Percentiles rank a stretch among this genome's conserved stretches.
These are phyloP conservation scores for Pseudogymnoascus sp. DNA, from an alignment of 2,329 filamentous ascomycete species.

Conservation along the genomic window DNA sequence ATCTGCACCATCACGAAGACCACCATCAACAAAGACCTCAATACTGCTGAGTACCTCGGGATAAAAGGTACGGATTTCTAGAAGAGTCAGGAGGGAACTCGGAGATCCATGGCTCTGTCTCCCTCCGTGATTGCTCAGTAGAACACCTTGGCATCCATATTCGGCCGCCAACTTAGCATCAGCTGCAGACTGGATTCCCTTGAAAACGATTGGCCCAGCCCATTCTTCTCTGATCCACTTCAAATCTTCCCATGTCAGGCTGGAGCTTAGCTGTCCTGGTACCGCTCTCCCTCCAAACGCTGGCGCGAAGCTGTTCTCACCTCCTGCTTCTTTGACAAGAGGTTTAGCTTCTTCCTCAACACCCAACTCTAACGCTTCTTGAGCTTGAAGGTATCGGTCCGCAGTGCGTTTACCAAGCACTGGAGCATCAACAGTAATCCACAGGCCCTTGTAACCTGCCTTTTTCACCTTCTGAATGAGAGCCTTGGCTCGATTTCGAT, in stretches of 20 bases:
- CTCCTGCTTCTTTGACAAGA: conserved; percentile 45
- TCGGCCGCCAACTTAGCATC: conserved; percentile 39
- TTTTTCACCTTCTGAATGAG: conserved; percentile 37
- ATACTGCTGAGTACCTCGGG: conserved; percentile 15
- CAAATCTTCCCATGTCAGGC: conserved; percentile 45
- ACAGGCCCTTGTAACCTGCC: conserved; percentile 40
- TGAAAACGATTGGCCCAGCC: conserved; percentile 18
- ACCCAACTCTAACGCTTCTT: conserved; percentile 16
- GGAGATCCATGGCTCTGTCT: conserved; percentile 29
- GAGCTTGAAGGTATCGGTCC: conserved; percentile 33
- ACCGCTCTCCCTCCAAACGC: conserved; percentile 26
- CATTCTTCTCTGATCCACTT: conserved; percentile 44
- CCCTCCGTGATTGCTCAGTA: conserved; percentile 52
- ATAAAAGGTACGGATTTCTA: conserved; percentile 9
- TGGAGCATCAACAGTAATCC: conserved; percentile 47
- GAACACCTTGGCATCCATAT: conserved; percentile 43
- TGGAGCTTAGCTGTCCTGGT: conserved; percentile 18
- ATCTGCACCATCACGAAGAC: conserved; percentile 13
- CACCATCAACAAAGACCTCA: conserved; percentile 14
- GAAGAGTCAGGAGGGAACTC: background rate
- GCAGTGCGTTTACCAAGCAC: conserved; percentile 43
- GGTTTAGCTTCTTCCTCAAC: conserved; percentile 33
- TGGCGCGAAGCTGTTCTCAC: conserved; percentile 43
- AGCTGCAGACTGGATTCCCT: conserved; percentile 21
- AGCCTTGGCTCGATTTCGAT: conserved; percentile 38